Base-by-base conservation (phyloP, 176 grass and related monocot species). In the Pontederia crassipes region DNA sequence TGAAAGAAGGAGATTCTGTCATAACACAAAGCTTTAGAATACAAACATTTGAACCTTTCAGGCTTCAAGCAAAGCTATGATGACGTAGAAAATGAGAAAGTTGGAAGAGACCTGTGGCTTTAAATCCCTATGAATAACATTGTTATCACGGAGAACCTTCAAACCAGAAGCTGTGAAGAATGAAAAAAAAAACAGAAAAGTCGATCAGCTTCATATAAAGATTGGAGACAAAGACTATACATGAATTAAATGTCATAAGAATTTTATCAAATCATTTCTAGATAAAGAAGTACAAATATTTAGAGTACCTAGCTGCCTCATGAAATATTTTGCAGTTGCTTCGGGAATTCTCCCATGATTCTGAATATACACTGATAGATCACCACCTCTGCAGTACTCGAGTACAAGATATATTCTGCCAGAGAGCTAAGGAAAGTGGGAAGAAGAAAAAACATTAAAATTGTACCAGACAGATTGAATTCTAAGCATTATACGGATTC, bases 1-100 rank as follows among this genome's bases (percentile, higher is more conserved):
- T 67, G 86, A 81, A 58, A 98, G 81, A 62, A 98, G 84, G 71
- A 98, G 86, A 77, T 98, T 98, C 87, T 97, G 78, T 79, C 73
- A 76, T 52, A 47, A 70, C 26, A 75, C 13, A 59, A 71, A 75
- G 16, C 69, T 65, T 82, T 16, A 80, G 15, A 82, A 72, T 64
- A 20, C 8, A 58, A 76, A 61, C 24, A 59, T 28, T 17, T 59
- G 10, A 52, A 50, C 49, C 11, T 58, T 35, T 49, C 32, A 81
- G 65, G 24, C 5, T 69, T 46, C 40, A 49, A 64, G 57, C 47
- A 62, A 57, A 13, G 13, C 57, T 26, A 9, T 2, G 48, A 46
- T n/a, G 4, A 67, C 48, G 64, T 40, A 40, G 6, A 4, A 40
- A 3, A 40, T 40, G 32, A 40, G 14, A 6, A 58, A 66, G 40